A percentile compares a stretch with the other conserved stretches of the same genome.
These are phyloP conservation scores for Kwoniella mangroviensis DNA, from an alignment of 768 basidiomycete species.

Conservation along the genomic window DNA sequence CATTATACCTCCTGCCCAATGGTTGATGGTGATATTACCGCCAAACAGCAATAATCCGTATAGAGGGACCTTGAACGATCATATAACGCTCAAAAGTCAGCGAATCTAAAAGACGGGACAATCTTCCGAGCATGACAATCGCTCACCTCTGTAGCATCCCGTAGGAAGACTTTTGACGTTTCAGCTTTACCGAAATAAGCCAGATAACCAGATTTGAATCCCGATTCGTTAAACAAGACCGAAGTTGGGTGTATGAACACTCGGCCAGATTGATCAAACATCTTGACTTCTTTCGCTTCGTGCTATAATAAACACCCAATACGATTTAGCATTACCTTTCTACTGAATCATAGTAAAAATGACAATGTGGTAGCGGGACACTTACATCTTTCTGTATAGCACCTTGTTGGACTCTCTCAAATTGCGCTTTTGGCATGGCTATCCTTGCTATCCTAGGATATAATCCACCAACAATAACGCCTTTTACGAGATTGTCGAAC, in stretches of 20 bases:
- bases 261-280: conserved; percentile 68
- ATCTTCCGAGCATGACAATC: neutral
- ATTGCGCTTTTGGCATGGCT: conserved; percentile 74
- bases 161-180: conserved; percentile 80
- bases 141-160: conserved; percentile 82
- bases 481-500: conserved; percentile 78
- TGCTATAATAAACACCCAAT: conserved; percentile 59
- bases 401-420: conserved; percentile 82
- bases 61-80: conserved; percentile 73
- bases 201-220: conserved; percentile 78
- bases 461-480: conserved; percentile 80
- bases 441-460: conserved; percentile 83
- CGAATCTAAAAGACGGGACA: no score
- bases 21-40: conserved; percentile 75
- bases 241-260: conserved; percentile 72
- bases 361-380: neutral
- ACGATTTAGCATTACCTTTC: no score
- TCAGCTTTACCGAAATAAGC: conserved; percentile 79
- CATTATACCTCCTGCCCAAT: conserved; percentile 76
- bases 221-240: conserved; percentile 71
- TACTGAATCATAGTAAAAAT: neutral
- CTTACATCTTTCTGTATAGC: conserved; percentile 73
- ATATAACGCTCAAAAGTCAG: no score
- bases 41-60: conserved; percentile 85
- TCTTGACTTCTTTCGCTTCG: conserved; percentile 78